phyloP scores from a whole-genome alignment of 2,329 filamentous ascomycete species.

The Xylariaceae sp. region DNA sequence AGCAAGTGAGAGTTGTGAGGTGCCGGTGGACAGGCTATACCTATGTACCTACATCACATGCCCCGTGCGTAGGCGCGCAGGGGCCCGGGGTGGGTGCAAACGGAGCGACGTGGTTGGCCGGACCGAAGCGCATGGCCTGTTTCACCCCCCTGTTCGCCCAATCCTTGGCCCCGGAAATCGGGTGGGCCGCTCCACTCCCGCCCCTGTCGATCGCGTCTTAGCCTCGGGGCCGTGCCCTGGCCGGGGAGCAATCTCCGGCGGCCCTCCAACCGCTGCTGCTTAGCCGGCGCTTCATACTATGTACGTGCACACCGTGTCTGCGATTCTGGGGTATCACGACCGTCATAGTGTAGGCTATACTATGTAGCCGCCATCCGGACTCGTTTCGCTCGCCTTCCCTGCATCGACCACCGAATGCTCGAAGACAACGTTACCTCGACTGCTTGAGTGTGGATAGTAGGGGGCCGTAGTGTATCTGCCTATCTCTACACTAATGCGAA shows the following conservation, averaged over 20 bases:
- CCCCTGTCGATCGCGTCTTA: conserved; percentile 16
- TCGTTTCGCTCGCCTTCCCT: neutral
- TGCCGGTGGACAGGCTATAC: too few relatives aligned
- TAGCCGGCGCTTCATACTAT: neutral
- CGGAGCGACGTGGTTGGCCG: too few relatives aligned
- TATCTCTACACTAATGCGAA: too few relatives aligned
- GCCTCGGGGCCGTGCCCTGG: neutral
- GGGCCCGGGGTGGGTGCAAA: neutral
- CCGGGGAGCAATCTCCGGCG: conserved; percentile 6
- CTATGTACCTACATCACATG: too few relatives aligned
- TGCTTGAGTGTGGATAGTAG: too few relatives aligned
- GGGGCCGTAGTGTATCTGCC: too few relatives aligned
- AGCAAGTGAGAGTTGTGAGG: too few relatives aligned
- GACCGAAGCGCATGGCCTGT: neutral
- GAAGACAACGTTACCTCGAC: neutral
- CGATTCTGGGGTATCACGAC: neutral
- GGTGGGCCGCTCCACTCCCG: conserved; percentile 2
- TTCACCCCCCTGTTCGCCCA: conserved; percentile 12
- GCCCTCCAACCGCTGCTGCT: neutral
- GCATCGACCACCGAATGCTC: neutral
- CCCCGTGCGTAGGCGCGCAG: too few relatives aligned
- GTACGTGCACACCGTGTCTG: too few relatives aligned
- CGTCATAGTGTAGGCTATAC: neutral
- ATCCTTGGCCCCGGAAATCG: conserved; percentile 10
- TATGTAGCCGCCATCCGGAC: neutral